Evolutionary conservation across 331 rosid species (phyloP).

Genomic region (Pyrus hybrid): DNA sequence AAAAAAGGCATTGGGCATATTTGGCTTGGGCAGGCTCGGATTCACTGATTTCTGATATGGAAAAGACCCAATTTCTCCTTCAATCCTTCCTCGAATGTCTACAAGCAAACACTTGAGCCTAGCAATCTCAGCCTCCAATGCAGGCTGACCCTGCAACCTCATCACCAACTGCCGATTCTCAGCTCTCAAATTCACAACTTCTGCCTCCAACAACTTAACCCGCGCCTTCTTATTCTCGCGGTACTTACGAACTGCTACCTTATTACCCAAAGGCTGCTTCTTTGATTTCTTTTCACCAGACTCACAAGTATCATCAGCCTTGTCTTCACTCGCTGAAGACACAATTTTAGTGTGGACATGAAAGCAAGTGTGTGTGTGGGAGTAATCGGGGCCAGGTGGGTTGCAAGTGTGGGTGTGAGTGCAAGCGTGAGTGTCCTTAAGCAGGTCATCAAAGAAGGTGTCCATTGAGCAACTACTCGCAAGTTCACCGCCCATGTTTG

Average conservation of each 20-base stretch:
- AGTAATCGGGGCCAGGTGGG: constrained; percentile 88
- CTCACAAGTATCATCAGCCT: constrained; percentile 73
- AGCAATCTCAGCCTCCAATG: constrained; percentile 79
- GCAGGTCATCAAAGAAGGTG: constrained; percentile 69
- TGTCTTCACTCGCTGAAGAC: constrained; percentile 57
- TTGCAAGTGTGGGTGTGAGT: constrained; percentile 96
- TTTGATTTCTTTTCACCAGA: constrained; percentile 65
- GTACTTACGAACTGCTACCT: constrained; percentile 90
- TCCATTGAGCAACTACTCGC: constrained; percentile 80
- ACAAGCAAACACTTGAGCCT: constrained; percentile 94
- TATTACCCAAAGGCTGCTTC: constrained; percentile 69
- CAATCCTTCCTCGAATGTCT: constrained; percentile 94
- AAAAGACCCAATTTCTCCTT: constrained; percentile 92
- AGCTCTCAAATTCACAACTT: constrained; percentile 68
- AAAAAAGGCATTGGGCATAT: constrained; percentile 23
- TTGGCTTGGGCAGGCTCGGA: constrained; percentile 24
- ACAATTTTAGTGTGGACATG: constrained; percentile 89
- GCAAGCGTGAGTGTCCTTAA: constrained; percentile 74
- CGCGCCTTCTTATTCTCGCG: constrained; percentile 96
- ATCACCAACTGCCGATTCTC: constrained; percentile 75
- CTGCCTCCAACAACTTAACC: constrained; percentile 81
- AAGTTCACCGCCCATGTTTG: constrained; percentile 56
- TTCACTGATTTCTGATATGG: constrained; percentile 70
- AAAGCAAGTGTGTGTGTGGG: constrained; percentile 92
- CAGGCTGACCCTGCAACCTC: constrained; percentile 82